These are phyloP conservation scores for Solanum paucissectum DNA, from an alignment of 257 asterid genomes.

Conservation along the genomic window DNA sequence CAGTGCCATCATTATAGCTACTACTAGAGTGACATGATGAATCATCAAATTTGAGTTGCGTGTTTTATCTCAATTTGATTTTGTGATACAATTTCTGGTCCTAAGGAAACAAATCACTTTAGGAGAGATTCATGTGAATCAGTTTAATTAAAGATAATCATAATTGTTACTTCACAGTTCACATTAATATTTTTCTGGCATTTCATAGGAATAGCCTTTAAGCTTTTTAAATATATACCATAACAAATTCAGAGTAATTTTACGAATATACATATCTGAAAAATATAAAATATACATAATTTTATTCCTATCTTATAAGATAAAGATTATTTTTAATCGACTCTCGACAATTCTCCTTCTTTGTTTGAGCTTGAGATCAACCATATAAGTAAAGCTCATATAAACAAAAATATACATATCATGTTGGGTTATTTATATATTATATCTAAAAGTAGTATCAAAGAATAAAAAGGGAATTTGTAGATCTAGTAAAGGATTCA, in stretches of 20 bases:
- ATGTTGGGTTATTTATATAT: not conserved
- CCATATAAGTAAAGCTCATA: not conserved
- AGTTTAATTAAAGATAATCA: not conserved
- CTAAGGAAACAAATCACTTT: not conserved
- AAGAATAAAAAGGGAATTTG: not conserved
- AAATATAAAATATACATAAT: not conserved
- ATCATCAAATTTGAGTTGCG: not conserved
- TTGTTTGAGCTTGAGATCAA: fast-evolving
- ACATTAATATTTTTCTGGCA: not conserved
- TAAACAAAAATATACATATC: not conserved
- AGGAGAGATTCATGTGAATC: not conserved
- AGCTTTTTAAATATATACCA: not conserved
- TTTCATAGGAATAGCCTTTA: not conserved
- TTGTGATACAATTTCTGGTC: not conserved
- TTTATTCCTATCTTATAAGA: not conserved
- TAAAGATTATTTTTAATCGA: fast-evolving
- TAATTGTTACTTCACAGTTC: not conserved
- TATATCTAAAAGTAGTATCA: not conserved
- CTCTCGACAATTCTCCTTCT: fast-evolving
- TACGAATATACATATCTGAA: fast-evolving
- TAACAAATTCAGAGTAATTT: not conserved
- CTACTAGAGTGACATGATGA: not conserved
- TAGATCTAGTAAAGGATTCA: not conserved
- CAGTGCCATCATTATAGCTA: not conserved
- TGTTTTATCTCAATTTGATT: not conserved